phyloP scores from a whole-genome alignment of 176 grass and related monocot genomes.

The Musa troglodytarum region DNA sequence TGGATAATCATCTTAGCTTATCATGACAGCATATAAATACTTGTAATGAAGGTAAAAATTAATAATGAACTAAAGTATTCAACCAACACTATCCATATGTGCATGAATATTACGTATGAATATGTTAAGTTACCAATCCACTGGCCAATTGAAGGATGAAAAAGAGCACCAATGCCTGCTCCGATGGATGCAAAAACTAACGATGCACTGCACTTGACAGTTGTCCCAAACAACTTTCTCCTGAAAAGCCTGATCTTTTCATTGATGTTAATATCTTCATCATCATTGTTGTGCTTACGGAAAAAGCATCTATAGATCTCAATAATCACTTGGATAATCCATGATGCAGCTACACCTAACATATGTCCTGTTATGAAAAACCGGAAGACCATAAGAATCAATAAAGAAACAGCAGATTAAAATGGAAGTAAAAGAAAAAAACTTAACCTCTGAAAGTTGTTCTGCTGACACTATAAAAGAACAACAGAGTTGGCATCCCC shows the following conservation, averaged over 20 bases:
- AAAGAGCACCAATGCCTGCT: conserved; percentile 65
- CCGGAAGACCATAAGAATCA: neutral
- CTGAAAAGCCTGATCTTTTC: conserved; percentile 53
- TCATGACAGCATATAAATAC: too few relatives aligned
- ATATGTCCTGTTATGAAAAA: conserved; percentile 55
- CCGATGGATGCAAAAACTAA: conserved; percentile 86
- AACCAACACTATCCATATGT: neutral
- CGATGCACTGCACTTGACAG: conserved; percentile 73
- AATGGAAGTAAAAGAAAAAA: neutral
- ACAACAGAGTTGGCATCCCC: conserved; percentile 51
- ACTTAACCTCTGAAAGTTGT: conserved; percentile 77
- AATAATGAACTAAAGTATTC: too few relatives aligned
- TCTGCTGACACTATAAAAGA: conserved; percentile 60
- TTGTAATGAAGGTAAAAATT: too few relatives aligned
- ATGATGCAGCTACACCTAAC: conserved; percentile 79
- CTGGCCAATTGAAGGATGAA: conserved; percentile 79
- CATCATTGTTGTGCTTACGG: conserved; percentile 28
- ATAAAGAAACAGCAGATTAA: conserved; percentile 5
- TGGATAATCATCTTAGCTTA: too few relatives aligned
- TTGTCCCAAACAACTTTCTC: conserved; percentile 56
- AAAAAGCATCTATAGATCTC: conserved; percentile 77
- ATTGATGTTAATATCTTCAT: conserved; percentile 32
- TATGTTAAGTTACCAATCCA: conserved; percentile 78
- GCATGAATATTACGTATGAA: neutral
- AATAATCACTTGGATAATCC: conserved; percentile 70